Evolutionary conservation across 2,329 filamentous ascomycete genomes (phyloP).

Genomic region (Arthroderma uncinatum): DNA sequence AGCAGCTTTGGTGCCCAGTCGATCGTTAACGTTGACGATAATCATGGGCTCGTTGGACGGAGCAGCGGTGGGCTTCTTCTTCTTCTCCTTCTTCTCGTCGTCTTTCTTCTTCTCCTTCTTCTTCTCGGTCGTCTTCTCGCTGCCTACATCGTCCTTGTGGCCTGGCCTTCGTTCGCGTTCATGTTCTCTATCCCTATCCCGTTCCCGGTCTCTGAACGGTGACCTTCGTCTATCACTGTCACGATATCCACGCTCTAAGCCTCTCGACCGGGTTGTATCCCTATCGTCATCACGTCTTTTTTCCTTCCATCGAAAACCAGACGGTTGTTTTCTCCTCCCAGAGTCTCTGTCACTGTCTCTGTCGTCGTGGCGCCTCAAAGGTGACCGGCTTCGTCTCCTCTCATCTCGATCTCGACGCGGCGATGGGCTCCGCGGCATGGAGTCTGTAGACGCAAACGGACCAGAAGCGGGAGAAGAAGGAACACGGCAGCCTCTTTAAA

Average conservation of each 20-base stretch:
- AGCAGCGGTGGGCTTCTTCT: slow-evolving; percentile 25
- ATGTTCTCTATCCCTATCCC: slow-evolving; percentile 19
- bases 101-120: slow-evolving; percentile 16
- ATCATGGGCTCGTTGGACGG: slow-evolving; percentile 67
- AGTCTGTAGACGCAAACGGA: not conserved
- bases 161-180: slow-evolving; percentile 20
- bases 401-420: not conserved
- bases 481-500: not conserved
- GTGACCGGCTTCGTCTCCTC: slow-evolving; percentile 34
- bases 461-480: not conserved
- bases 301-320: slow-evolving; percentile 41
- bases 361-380: slow-evolving; percentile 25
- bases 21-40: slow-evolving; percentile 84
- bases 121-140: slow-evolving; percentile 16
- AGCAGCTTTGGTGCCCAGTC: slow-evolving; percentile 88
- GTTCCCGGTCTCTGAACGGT: slow-evolving; percentile 18
- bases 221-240: slow-evolving; percentile 18
- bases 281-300: slow-evolving; percentile 38
- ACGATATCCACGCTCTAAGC: slow-evolving; percentile 44
- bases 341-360: slow-evolving; percentile 20
- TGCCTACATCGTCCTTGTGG: slow-evolving; percentile 16
- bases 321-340: slow-evolving; percentile 13
- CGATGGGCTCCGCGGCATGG: slow-evolving; percentile 12
- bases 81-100: slow-evolving; percentile 31
- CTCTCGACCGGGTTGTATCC: slow-evolving; percentile 32